A percentile compares a stretch with the other conserved stretches of the same genome.
These are phyloP conservation scores for Puccinia horiana DNA, from an alignment of 1,284 basidiomycete genomes.

Conservation along the genomic window DNA sequence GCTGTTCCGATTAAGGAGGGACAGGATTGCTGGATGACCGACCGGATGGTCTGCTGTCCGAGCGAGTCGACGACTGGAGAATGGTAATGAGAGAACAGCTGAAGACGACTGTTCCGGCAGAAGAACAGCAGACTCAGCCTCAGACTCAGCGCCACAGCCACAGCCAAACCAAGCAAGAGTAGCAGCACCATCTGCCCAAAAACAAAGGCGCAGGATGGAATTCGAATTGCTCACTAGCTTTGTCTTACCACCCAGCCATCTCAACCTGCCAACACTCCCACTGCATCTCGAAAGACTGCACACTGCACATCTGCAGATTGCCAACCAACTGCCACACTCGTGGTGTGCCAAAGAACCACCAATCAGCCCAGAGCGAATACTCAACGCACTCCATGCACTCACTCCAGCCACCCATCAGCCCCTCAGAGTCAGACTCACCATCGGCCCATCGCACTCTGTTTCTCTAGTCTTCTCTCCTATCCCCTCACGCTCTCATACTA, in stretches of 20 bases:
- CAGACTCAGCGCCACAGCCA: too few relatives aligned
- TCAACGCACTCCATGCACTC: background rate
- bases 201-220: too few relatives aligned
- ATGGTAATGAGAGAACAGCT: background rate
- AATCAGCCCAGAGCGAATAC: background rate
- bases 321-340: background rate
- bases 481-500: background rate
- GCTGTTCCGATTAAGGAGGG: background rate
- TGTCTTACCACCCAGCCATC: background rate
- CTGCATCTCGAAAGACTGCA: constrained; percentile 11
- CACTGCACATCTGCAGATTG: background rate
- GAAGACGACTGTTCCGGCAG: too few relatives aligned
- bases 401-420: background rate
- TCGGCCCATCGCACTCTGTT: constrained; percentile 1
- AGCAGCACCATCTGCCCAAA: background rate
- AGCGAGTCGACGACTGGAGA: background rate
- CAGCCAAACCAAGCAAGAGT: too few relatives aligned
- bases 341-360: constrained; percentile 35
- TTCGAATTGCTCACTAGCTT: constrained; percentile 23
- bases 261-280: background rate
- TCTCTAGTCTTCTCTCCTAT: constrained; percentile 2
- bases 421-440: constrained; percentile 23
- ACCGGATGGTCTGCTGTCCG: background rate
- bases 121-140: background rate
- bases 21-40: constrained; percentile 4